Percentiles rank a stretch among this genome's conserved stretches.
Evolutionary conservation across 2,329 filamentous ascomycete genomes (phyloP).

Genomic region (Spiromastix sp.): DNA sequence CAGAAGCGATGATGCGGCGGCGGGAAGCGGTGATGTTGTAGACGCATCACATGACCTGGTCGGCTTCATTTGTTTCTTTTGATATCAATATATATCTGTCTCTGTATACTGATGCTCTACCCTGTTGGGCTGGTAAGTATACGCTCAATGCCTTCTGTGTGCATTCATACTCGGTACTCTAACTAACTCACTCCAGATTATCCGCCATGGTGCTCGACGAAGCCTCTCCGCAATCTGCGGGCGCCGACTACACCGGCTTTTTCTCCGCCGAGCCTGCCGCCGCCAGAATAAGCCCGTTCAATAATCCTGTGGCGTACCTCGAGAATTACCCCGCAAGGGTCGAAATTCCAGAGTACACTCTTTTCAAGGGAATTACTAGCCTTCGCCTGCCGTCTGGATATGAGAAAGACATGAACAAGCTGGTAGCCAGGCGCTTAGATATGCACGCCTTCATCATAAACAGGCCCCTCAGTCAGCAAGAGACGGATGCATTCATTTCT

Average conservation of each 20-base stretch:
- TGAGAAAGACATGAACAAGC: slow-evolving; percentile 5
- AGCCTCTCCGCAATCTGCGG: slow-evolving; percentile 13
- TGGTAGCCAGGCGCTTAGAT: too few species aligned
- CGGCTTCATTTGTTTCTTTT: too few species aligned
- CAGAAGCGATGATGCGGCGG: too few species aligned
- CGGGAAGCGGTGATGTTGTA: too few species aligned
- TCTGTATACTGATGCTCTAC: too few species aligned
- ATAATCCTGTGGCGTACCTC: slow-evolving; percentile 4
- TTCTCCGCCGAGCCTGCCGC: slow-evolving; percentile 1
- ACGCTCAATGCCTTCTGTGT: too few species aligned
- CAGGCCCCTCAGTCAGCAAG: slow-evolving; percentile 23
- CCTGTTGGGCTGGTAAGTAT: too few species aligned
- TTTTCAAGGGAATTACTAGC: neutral
- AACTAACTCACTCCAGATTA: neutral
- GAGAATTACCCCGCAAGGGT: slow-evolving; percentile 1
- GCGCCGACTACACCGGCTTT: neutral
- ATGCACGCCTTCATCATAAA: too few species aligned
- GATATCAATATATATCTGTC: too few species aligned
- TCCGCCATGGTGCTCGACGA: slow-evolving; percentile 20
- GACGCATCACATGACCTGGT: too few species aligned
- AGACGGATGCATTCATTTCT: slow-evolving; percentile 23
- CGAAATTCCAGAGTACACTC: slow-evolving; percentile 3
- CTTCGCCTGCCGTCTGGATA: neutral
- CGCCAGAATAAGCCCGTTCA: too few species aligned
- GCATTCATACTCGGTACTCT: too few species aligned